Conservation (phyloP, 108 stramenopile species). For the Skeletonema costatum region DNA sequence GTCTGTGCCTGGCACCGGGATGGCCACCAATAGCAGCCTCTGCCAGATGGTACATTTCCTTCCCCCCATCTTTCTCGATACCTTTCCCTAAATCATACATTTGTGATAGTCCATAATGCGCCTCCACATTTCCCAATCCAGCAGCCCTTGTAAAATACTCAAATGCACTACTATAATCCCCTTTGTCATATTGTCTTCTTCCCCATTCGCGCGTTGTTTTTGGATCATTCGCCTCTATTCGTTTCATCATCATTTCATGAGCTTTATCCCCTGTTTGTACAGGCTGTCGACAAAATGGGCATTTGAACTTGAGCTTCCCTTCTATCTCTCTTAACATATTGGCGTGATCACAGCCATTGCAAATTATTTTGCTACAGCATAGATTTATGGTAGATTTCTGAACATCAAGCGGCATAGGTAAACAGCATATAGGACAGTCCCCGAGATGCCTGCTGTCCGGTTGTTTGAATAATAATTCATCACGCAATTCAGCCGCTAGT, state of each 20-base stretch:
- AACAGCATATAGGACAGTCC: neutral
- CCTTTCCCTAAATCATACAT: neutral
- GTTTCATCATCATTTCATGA: too few species aligned
- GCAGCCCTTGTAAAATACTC: neutral
- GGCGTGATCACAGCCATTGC: neutral
- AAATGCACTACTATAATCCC: neutral
- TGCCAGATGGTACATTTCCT: neutral
- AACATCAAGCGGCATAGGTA: neutral
- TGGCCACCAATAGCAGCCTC: neutral
- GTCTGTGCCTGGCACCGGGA: neutral
- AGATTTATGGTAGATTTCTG: neutral
- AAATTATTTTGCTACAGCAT: neutral
- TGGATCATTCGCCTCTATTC: conserved; percentile 2
- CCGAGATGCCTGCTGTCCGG: neutral
- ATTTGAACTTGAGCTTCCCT: neutral
- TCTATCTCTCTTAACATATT: neutral
- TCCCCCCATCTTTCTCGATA: neutral
- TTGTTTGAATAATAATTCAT: neutral
- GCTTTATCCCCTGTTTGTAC: too few species aligned
- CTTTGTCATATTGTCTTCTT: neutral
- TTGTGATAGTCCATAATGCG: neutral
- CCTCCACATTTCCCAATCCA: neutral
- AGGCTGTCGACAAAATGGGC: neutral
- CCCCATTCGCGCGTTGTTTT: too few species aligned
- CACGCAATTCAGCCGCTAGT: neutral